These are phyloP conservation scores for Sordariomycetes sp. DNA, from an alignment of 2,329 filamentous ascomycete genomes.

Conservation along the genomic window DNA sequence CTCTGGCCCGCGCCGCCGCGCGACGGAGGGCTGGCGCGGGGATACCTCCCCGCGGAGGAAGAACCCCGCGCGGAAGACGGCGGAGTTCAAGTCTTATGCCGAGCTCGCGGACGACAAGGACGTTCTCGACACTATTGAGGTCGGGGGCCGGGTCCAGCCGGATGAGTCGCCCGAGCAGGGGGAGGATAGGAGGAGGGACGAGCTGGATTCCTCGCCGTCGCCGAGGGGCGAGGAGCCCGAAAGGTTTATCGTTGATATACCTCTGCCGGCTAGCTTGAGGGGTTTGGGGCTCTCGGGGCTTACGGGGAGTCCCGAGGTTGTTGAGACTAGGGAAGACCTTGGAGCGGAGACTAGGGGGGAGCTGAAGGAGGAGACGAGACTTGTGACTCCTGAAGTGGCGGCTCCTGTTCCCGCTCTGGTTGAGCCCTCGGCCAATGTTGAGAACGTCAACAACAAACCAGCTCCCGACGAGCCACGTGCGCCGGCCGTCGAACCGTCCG, in stretches of 20 bases:
- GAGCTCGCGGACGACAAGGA: conserved; percentile 29
- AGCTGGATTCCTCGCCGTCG: background rate
- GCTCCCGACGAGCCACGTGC: background rate
- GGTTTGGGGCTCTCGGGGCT: background rate
- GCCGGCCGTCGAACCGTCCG: background rate
- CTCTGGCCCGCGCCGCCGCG: conserved; percentile 19
- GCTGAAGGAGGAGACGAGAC: background rate
- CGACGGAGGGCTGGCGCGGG: conserved; percentile 20
- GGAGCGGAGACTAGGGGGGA: background rate
- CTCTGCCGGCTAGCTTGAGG: background rate
- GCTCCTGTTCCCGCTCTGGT: no score
- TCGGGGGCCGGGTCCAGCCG: conserved; percentile 21
- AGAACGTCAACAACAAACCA: background rate
- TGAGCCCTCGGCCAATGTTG: background rate
- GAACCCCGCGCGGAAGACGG: conserved; percentile 23
- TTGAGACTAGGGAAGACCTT: background rate
- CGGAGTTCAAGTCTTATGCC: conserved; percentile 17
- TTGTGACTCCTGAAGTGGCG: background rate
- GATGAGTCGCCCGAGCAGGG: background rate
- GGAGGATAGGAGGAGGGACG: background rate
- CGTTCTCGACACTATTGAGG: conserved; percentile 44
- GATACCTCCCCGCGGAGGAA: conserved; percentile 19
- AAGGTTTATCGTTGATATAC: background rate
- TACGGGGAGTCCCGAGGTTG: background rate
- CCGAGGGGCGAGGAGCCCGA: background rate